Base-by-base conservation (phyloP, 2,329 filamentous ascomycete genomes). In the Penicillium carneum region DNA sequence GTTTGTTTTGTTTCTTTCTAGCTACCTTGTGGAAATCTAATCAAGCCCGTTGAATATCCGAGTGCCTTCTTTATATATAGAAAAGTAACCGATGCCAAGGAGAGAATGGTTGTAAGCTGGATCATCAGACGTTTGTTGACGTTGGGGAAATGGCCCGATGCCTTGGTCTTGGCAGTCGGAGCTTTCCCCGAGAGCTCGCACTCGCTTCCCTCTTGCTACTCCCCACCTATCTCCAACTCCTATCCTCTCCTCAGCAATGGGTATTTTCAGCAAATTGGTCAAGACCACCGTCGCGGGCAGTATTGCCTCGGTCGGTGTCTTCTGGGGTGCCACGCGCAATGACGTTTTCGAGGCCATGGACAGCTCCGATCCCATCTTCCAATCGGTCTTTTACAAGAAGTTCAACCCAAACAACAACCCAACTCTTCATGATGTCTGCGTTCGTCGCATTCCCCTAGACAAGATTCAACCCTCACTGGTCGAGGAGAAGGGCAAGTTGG, bases 381-480 rank as follows among this genome's bases (percentile, higher is more conserved):
- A 80, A 56, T 84, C 84, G 31, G 79, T 82, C 18, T 76, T 83
- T 57, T 90, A 84, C 79, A 77, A 80, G 50, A 83, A 82, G 61
- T 83, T 84, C 76, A 92, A 92, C 69, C 85, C 86, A 1, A 81
- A 84, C 43, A 77, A 81, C 34, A 90, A 91, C 74, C 85, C 88
- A 0, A 80, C 84, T 0, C 85, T 84, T 0, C 84, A 90, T 59
- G 90, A 92, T 71, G 76, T 89, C 11, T 88, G 85, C 68, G 79
- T 90, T 66, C 85, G 86, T 66, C 83, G 82, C 38, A 82, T 92
- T 0, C 86, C 88, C 0, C 72, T 92, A 50, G 79, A 79, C 48
- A 86, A 87, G 71, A 86, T 92, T 63, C 84, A 85, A 33, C 88
- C 89, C 0, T 85, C 88, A 64, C 79, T 92, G 56, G 77, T 91